These are phyloP conservation scores for Pseudognaphalium luteoalbum DNA, from an alignment of 129 eudicot species.

Conservation along the genomic window DNA sequence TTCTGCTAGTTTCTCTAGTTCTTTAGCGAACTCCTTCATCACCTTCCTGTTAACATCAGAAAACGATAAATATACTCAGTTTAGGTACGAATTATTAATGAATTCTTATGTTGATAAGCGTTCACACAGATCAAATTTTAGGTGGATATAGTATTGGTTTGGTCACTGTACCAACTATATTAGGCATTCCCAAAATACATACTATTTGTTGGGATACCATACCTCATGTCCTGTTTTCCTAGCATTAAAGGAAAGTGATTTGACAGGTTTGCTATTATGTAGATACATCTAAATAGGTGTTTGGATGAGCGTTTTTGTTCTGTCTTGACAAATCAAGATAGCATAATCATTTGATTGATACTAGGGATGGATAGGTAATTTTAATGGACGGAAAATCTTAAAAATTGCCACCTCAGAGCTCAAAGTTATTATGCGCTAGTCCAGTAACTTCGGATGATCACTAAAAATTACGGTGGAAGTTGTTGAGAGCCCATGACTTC, in stretches of 20 bases:
- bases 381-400: no score
- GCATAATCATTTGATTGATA: background rate
- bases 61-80: background rate
- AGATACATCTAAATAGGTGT: background rate
- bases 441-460: no score
- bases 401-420: no score
- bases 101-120: background rate
- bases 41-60: constrained; percentile 48
- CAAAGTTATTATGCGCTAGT: no score
- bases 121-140: background rate
- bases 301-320: background rate
- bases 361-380: background rate
- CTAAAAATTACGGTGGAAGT: no score
- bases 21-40: constrained; percentile 78
- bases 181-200: background rate
- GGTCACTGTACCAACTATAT: background rate
- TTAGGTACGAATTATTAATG: background rate
- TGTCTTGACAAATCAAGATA: background rate
- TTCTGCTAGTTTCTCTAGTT: constrained; percentile 75
- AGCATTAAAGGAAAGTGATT: background rate
- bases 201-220: background rate
- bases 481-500: no score
- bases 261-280: background rate
- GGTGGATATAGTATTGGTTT: background rate
- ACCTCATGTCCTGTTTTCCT: background rate